These are phyloP conservation scores for Penicillium daleae DNA, from an alignment of 495 filamentous ascomycete genomes.

Conservation along the genomic window DNA sequence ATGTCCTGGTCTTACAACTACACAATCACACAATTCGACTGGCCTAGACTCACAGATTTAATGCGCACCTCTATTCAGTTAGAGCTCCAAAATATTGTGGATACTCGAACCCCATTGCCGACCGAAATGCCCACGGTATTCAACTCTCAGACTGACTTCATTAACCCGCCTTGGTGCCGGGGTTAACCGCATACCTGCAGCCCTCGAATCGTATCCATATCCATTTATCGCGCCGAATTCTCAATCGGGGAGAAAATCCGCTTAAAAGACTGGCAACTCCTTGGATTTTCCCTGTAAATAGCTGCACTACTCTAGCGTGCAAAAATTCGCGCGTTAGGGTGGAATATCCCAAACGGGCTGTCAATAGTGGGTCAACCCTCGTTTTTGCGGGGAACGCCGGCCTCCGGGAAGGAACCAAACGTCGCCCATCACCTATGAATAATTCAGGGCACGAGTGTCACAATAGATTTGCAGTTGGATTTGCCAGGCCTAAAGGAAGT, in stretches of 20 bases:
- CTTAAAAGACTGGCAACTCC: not conserved
- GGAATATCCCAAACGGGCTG: not conserved
- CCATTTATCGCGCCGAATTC: not conserved
- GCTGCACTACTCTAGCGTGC: not conserved
- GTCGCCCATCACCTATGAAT: too few species aligned
- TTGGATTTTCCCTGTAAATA: not conserved
- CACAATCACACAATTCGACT: not conserved
- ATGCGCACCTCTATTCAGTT: too few species aligned
- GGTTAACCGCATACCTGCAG: not conserved
- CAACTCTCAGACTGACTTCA: too few species aligned
- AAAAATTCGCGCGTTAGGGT: slow-evolving; percentile 4
- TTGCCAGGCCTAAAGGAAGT: too few species aligned
- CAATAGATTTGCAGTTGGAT: not conserved
- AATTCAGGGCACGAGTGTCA: too few species aligned
- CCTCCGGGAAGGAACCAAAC: slow-evolving; percentile 13
- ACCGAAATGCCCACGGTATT: too few species aligned
- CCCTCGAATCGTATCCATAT: not conserved
- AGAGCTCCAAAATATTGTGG: not conserved
- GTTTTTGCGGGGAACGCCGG: slow-evolving; percentile 19
- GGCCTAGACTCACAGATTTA: not conserved
- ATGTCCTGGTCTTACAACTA: not conserved
- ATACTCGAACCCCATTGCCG: not conserved
- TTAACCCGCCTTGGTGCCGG: not conserved
- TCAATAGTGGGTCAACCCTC: slow-evolving; percentile 2
- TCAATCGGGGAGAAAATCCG: not conserved